phyloP scores from a whole-genome alignment of 2,329 filamentous ascomycete genomes.

The Aspergillaceae sp. region DNA sequence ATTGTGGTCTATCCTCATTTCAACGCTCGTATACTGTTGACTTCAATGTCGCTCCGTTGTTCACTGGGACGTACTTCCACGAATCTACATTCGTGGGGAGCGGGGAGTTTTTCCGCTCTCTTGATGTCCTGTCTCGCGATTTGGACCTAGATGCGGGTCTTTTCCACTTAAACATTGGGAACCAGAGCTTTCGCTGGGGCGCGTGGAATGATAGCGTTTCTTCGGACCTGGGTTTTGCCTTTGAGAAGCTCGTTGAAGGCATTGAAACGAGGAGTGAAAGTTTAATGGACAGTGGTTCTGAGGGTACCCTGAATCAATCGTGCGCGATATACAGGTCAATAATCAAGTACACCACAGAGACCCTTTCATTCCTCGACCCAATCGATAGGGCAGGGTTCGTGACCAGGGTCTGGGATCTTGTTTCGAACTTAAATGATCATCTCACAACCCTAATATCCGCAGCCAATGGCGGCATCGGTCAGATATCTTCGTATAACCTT shows the following conservation, averaged over 20 bases:
- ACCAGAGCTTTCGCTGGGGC: conserved; percentile 38
- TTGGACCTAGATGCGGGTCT: conserved; percentile 36
- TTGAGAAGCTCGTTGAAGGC: conserved; percentile 23
- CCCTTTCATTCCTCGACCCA: conserved; percentile 46
- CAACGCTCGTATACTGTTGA: conserved; percentile 44
- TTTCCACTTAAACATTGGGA: conserved; percentile 29
- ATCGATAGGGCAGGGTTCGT: conserved; percentile 45
- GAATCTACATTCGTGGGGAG: conserved; percentile 50
- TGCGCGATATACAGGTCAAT: conserved; percentile 32
- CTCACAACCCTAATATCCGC: conserved; percentile 13
- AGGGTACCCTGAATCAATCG: conserved; percentile 7
- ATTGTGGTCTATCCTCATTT: conserved; percentile 40
- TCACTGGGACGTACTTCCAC: conserved; percentile 47
- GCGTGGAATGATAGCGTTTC: conserved; percentile 50
- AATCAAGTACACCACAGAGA: conserved; percentile 41
- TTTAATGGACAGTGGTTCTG: conserved; percentile 1
- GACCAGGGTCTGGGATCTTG: conserved; percentile 23
- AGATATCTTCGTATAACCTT: conserved; percentile 23
- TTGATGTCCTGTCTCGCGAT: conserved; percentile 34
- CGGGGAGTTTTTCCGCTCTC: conserved; percentile 42
- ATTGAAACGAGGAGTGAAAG: conserved; percentile 9
- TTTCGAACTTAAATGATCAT: conserved; percentile 34
- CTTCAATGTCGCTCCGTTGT: conserved; percentile 46
- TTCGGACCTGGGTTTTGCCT: conserved; percentile 34
- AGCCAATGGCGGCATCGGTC: conserved; percentile 9